Conservation (phyloP, 495 filamentous ascomycete genomes). For the Lasiosphaeria ovina region DNA sequence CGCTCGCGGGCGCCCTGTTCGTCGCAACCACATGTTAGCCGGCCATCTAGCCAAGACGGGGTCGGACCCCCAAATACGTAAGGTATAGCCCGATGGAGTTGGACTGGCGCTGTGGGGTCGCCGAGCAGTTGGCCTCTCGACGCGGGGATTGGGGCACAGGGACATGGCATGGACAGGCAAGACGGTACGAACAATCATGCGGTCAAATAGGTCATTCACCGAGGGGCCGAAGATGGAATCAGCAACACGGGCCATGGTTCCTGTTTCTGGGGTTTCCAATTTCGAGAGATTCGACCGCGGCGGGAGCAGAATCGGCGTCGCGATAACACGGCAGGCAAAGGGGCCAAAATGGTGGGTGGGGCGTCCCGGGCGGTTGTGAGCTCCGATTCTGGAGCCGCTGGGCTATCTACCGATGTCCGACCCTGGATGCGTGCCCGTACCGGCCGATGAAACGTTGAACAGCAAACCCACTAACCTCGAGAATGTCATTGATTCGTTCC, state of each 20-base stretch:
- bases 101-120: too few species aligned
- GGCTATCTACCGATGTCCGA: too few species aligned
- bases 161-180: constrained; percentile 1
- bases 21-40: constrained; percentile 14
- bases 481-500: constrained; percentile 42
- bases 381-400: neutral
- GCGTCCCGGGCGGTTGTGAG: neutral
- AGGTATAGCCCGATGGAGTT: too few species aligned
- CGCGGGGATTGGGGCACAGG: neutral
- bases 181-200: constrained; percentile 23
- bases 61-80: neutral
- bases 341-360: neutral
- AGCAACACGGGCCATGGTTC: constrained; percentile 18
- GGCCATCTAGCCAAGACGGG: neutral
- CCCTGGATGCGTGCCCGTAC: neutral
- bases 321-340: neutral
- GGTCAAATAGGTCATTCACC: constrained; percentile 18
- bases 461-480: constrained; percentile 38
- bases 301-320: neutral
- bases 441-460: neutral
- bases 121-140: too few species aligned
- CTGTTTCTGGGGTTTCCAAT: neutral
- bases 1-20: constrained; percentile 31
- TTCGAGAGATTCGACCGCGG: neutral
- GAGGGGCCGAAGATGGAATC: constrained; percentile 22